These are phyloP conservation scores for Ceratorhiza oryzae-sativae DNA, from an alignment of 1,284 basidiomycete genomes.

Conservation along the genomic window DNA sequence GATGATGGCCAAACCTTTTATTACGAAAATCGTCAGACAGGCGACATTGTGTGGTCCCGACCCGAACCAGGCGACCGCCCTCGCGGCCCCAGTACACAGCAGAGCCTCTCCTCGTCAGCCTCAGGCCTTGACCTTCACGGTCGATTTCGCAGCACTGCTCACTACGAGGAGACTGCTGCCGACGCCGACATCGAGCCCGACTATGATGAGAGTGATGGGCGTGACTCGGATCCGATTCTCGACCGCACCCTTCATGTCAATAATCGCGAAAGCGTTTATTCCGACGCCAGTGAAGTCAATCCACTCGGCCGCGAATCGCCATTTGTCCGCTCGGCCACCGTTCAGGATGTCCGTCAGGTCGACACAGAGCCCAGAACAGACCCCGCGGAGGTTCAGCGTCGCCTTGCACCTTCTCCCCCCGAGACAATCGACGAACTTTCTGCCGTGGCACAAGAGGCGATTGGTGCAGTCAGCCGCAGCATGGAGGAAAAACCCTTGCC, in stretches of 20 bases:
- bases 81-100: conserved; percentile 26
- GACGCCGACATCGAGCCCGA: conserved; percentile 20
- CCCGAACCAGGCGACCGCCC: conserved; percentile 49
- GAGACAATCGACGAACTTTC: conserved; percentile 68
- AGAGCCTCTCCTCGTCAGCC: conserved; percentile 28
- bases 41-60: conserved; percentile 70
- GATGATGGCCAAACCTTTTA: conserved; percentile 86
- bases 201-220: conserved; percentile 25
- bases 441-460: conserved; percentile 62
- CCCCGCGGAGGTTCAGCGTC: conserved; percentile 60
- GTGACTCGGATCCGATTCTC: conserved; percentile 47
- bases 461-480: conserved; percentile 65
- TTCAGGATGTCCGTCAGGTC: neutral
- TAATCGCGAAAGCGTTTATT: conserved; percentile 69
- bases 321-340: conserved; percentile 26
- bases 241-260: conserved; percentile 41
- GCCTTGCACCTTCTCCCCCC: conserved; percentile 62
- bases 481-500: conserved; percentile 29
- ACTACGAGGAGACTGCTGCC: neutral
- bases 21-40: conserved; percentile 77
- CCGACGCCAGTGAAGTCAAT: conserved; percentile 77
- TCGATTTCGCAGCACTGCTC: conserved; percentile 1
- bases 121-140: conserved; percentile 27
- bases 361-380: conserved; percentile 31
- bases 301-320: conserved; percentile 51